Evolutionary conservation across 1,139 yeast genomes (phyloP).

Genomic region (Suhomyces chickasaworum): DNA sequence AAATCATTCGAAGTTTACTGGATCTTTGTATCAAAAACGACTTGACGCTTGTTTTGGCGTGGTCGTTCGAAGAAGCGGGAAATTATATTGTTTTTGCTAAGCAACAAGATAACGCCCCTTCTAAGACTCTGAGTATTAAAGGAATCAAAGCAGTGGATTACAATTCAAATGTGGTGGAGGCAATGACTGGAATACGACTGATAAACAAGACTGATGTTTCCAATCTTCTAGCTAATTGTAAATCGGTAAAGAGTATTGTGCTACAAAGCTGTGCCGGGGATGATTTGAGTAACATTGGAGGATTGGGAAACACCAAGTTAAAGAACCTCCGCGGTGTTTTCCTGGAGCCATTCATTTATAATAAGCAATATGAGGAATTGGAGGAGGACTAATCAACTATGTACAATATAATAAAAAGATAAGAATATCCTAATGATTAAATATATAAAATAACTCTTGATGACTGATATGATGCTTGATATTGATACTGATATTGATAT

Average conservation of each 20-base stretch:
- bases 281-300: slow-evolving; percentile 44
- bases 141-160: slow-evolving; percentile 34
- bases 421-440: no score
- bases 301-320: slow-evolving; percentile 60
- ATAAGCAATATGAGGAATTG: slow-evolving; percentile 24
- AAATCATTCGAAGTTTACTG: slow-evolving; percentile 66
- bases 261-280: slow-evolving; percentile 22
- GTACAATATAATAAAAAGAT: no score
- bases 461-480: no score
- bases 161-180: slow-evolving; percentile 51
- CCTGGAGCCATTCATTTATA: slow-evolving; percentile 55
- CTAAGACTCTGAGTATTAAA: slow-evolving; percentile 16
- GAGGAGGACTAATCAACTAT: slow-evolving; percentile 1
- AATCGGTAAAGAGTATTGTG: slow-evolving; percentile 53
- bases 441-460: no score
- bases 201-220: slow-evolving; percentile 64
- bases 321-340: slow-evolving; percentile 46
- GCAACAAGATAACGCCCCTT: slow-evolving; percentile 39
- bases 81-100: slow-evolving; percentile 62
- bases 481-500: no score
- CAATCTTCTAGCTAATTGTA: slow-evolving; percentile 54
- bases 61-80: slow-evolving; percentile 87
- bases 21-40: slow-evolving; percentile 72
- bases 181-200: slow-evolving; percentile 53
- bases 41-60: slow-evolving; percentile 70